Evolutionary conservation across 371 early-diverging fungal genomes (phyloP).

Genomic region (Synchytrium microbalum): DNA sequence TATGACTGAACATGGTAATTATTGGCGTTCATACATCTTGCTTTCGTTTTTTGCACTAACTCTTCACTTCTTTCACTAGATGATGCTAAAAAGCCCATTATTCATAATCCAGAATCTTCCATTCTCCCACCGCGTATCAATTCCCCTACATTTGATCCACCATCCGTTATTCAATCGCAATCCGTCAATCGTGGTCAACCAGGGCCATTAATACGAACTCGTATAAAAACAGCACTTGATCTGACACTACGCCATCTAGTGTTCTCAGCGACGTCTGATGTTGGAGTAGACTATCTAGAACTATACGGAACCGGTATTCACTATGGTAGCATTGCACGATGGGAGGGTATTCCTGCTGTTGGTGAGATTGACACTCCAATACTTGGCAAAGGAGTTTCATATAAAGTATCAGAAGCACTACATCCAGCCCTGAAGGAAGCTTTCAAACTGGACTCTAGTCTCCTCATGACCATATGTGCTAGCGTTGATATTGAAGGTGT

Average conservation of each 20-base stretch:
- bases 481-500: background rate
- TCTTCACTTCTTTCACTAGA: no score
- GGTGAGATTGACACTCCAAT: background rate
- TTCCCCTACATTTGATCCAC: no score
- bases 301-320: background rate
- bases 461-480: background rate
- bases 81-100: no score
- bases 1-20: background rate
- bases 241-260: background rate
- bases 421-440: background rate
- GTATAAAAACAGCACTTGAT: background rate
- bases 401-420: background rate
- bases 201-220: no score
- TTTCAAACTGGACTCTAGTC: background rate
- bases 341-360: background rate
- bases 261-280: background rate
- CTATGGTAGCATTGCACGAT: background rate
- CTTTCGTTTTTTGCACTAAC: no score
- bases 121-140: slow-evolving; percentile 1
- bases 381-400: background rate
- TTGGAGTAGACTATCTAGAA: background rate
- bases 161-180: no score
- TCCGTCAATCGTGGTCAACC: no score
- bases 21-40: no score
- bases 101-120: no score